phyloP scores from a whole-genome alignment of 2,329 filamentous ascomycete species.

The Penicillium sp. region DNA sequence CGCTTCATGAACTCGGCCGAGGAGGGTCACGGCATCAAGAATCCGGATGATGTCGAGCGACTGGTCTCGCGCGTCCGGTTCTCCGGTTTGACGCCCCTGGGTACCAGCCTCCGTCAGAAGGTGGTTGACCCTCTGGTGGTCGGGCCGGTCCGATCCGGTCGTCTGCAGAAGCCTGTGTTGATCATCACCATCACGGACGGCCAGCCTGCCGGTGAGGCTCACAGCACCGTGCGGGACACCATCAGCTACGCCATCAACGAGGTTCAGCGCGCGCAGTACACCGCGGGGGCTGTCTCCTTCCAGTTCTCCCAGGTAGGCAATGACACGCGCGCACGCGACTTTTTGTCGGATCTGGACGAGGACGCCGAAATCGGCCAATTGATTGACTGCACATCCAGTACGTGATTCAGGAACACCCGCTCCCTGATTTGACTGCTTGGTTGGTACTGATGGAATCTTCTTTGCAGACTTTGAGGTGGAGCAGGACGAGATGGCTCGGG shows the following conservation, averaged over 20 bases:
- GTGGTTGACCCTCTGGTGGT: slow-evolving; percentile 58
- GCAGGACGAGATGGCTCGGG: slow-evolving; percentile 59
- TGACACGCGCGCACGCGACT: slow-evolving; percentile 58
- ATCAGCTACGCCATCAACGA: slow-evolving; percentile 52
- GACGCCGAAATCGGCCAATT: slow-evolving; percentile 56
- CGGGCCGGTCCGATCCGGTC: slow-evolving; percentile 45
- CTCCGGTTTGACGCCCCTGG: slow-evolving; percentile 62
- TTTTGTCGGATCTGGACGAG: slow-evolving; percentile 58
- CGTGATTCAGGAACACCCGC: slow-evolving; percentile 22
- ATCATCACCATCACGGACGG: slow-evolving; percentile 63
- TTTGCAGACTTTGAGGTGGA: slow-evolving; percentile 59
- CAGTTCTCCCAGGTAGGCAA: slow-evolving; percentile 66
- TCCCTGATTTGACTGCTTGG: background rate
- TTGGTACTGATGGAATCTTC: slow-evolving; percentile 12
- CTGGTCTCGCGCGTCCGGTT: slow-evolving; percentile 56
- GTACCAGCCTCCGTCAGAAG: slow-evolving; percentile 56
- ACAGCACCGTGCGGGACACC: slow-evolving; percentile 51
- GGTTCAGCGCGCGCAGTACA: slow-evolving; percentile 47
- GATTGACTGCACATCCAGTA: slow-evolving; percentile 65
- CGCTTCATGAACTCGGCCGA: slow-evolving; percentile 63
- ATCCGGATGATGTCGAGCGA: slow-evolving; percentile 52
- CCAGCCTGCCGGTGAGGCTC: slow-evolving; percentile 58
- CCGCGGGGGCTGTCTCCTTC: slow-evolving; percentile 56
- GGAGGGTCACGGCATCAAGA: slow-evolving; percentile 51
- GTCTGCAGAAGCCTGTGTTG: slow-evolving; percentile 58